Evolutionary conservation across 2,329 filamentous ascomycete species (phyloP).

Genomic region (Phyllosticta ampelicida): DNA sequence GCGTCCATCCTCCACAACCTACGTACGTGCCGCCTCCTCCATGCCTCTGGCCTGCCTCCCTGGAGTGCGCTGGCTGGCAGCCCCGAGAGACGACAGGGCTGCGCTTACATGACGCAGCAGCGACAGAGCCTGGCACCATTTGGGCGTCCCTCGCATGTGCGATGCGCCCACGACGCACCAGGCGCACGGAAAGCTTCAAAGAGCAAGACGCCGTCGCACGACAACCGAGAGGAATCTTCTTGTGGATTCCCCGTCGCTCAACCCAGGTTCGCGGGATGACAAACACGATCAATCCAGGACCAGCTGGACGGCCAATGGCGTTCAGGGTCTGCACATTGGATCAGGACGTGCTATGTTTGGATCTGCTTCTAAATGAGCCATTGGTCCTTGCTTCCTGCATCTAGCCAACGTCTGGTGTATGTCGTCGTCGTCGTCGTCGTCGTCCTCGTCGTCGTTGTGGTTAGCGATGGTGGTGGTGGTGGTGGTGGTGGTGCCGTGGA

Average conservation of each 20-base stretch:
- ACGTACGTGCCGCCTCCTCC: too few species aligned
- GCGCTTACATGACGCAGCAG: neutral
- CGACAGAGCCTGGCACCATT: slow-evolving; percentile 7
- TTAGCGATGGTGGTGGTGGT: neutral
- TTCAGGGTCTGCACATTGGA: slow-evolving; percentile 7
- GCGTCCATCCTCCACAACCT: too few species aligned
- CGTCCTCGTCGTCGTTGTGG: too few species aligned
- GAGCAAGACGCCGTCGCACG: slow-evolving; percentile 11
- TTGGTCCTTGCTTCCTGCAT: slow-evolving; percentile 8
- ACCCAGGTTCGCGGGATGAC: slow-evolving; percentile 10
- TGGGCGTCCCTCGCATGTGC: slow-evolving; percentile 10
- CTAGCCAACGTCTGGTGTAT: neutral
- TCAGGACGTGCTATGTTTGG: neutral
- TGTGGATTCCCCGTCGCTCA: slow-evolving; percentile 9
- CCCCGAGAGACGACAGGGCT: neutral
- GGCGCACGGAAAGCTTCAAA: slow-evolving; percentile 8
- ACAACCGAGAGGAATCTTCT: slow-evolving; percentile 7
- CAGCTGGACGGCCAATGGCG: slow-evolving; percentile 10
- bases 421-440: neutral
- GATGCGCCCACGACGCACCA: slow-evolving; percentile 12
- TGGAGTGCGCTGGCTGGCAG: too few species aligned
- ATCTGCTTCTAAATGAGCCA: neutral
- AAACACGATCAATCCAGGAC: slow-evolving; percentile 6
- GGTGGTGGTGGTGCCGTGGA: neutral
- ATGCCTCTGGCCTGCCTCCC: too few species aligned